Base-by-base conservation (phyloP, 768 basidiomycete genomes). In the Tricholoma matsutake region DNA sequence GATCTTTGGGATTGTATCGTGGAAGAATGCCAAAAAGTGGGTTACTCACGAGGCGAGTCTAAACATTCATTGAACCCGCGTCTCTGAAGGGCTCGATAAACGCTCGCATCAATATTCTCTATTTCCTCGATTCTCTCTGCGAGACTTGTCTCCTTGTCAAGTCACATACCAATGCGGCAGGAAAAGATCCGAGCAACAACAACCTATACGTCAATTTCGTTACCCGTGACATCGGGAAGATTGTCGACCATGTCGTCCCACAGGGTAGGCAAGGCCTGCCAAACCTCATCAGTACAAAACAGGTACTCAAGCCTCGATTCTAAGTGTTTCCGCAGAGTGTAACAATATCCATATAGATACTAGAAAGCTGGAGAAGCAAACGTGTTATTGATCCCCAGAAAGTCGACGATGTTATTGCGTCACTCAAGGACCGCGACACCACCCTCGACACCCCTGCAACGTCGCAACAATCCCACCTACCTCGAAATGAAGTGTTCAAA, bases 1-100 rank as follows among this genome's bases (percentile, higher is more conserved):
- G 94, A 97, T 72, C 73, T 96, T 10, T 96, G 94, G 95, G 94
- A 96, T 66, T 96, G 94, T 66, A 83, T 96, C 39, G 75, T 94
- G 25, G 94, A 96, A 70, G 92, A 96, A 75, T 93, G 89, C 64
- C 87, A 91, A 71, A 96, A n/a, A n/a, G n/a, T n/a, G 94, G 82
- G 94, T 89, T 59, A 10, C 73, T 61, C 37, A 16, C 22, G 16
- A 47, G 49, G 28, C 43, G 13, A 20, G 57, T 22, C 54, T 54
- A 43, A 59, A 3, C 51, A 25, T 29, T 47, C 25, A 56, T 41
- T 11, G 51, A 22, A 51, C 14, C n/a, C 31, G 47, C 0, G 3
- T 6, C 18, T 14, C 0, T n/a, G 16, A 61, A 92, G 91, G 93
- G 91, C 54, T 87, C 90, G 0, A 86, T 96, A 18, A 96, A 97